phyloP scores from a whole-genome alignment of 805 yeast species.

The Clavispora asparagi region DNA sequence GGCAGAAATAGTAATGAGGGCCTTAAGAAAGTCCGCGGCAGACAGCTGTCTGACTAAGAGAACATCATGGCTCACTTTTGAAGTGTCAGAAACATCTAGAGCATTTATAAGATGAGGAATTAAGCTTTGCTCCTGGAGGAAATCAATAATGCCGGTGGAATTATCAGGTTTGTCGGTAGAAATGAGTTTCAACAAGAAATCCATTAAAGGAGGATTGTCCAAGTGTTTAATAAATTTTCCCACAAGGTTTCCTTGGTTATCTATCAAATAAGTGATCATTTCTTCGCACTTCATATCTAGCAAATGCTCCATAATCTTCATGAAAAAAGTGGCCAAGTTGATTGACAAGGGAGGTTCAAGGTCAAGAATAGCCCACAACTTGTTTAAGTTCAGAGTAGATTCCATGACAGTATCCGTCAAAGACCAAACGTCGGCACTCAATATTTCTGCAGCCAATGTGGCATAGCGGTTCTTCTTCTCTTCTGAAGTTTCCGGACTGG shows the following conservation, averaged over 20 bases:
- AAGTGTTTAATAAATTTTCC: constrained; percentile 39
- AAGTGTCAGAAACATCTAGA: constrained; percentile 19
- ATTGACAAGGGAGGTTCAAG: constrained; percentile 59
- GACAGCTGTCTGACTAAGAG: constrained; percentile 31
- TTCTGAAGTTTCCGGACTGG: constrained; percentile 18
- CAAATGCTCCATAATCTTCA: constrained; percentile 32
- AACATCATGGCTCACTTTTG: neutral
- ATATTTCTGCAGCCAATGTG: constrained; percentile 71
- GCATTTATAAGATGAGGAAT: constrained; percentile 32
- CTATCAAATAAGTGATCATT: constrained; percentile 40
- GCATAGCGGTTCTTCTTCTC: constrained; percentile 34
- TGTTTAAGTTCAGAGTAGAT: constrained; percentile 55
- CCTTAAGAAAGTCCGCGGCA: constrained; percentile 43
- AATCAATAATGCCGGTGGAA: constrained; percentile 42
- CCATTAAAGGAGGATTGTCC: constrained; percentile 44
- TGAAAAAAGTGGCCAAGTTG: constrained; percentile 74
- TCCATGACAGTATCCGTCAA: constrained; percentile 87
- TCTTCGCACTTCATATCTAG: constrained; percentile 46
- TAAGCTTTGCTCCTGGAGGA: constrained; percentile 36
- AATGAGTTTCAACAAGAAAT: constrained; percentile 37
- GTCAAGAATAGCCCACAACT: constrained; percentile 78
- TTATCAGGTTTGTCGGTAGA: constrained; percentile 45
- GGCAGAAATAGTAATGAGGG: constrained; percentile 42
- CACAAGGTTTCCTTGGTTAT: constrained; percentile 37
- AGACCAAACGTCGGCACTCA: constrained; percentile 92